A percentile compares a stretch with the other conserved stretches of the same genome.
These are phyloP conservation scores for Peronospora belbahrii DNA, from an alignment of 352 stramenopile species.

Conservation along the genomic window DNA sequence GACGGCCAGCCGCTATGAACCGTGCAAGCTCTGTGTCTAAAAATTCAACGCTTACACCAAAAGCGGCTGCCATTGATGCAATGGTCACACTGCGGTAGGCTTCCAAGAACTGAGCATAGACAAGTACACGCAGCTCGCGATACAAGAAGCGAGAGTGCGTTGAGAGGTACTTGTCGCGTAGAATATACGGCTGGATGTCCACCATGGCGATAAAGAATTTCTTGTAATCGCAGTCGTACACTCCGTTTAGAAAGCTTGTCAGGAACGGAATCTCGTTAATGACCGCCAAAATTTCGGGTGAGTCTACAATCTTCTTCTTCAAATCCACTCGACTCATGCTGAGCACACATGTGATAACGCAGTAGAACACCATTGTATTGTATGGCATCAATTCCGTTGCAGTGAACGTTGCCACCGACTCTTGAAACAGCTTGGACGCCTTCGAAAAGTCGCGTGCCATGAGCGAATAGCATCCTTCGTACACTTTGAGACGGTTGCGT, in stretches of 20 bases:
- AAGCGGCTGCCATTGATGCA: conserved; percentile 92
- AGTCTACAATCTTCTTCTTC: conserved; percentile 97
- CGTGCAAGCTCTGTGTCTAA: conserved; percentile 95
- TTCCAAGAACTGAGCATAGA: conserved; percentile 97
- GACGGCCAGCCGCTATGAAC: conserved; percentile 94
- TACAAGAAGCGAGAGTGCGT: conserved; percentile 91
- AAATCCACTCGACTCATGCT: conserved; percentile 89
- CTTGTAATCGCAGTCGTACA: conserved; percentile 98
- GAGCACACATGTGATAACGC: conserved; percentile 92
- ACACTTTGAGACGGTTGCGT: conserved; percentile 97
- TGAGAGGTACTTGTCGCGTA: conserved; percentile 92
- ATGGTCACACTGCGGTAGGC: conserved; percentile 96
- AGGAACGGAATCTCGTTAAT: conserved; percentile 79
- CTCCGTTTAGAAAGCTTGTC: conserved; percentile 86
- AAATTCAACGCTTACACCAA: conserved; percentile 92
- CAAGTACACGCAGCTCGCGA: conserved; percentile 94
- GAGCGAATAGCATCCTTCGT: conserved; percentile 92
- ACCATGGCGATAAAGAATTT: conserved; percentile 93
- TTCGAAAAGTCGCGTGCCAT: conserved; percentile 91
- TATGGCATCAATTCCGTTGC: conserved; percentile 97
- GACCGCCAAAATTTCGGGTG: conserved; percentile 91
- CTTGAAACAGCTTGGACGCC: conserved; percentile 89
- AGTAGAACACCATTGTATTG: conserved; percentile 96
- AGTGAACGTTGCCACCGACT: conserved; percentile 98
- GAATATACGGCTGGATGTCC: conserved; percentile 70